phyloP scores from a whole-genome alignment of 2,329 filamentous ascomycete species.

The Fusarium sp. region DNA sequence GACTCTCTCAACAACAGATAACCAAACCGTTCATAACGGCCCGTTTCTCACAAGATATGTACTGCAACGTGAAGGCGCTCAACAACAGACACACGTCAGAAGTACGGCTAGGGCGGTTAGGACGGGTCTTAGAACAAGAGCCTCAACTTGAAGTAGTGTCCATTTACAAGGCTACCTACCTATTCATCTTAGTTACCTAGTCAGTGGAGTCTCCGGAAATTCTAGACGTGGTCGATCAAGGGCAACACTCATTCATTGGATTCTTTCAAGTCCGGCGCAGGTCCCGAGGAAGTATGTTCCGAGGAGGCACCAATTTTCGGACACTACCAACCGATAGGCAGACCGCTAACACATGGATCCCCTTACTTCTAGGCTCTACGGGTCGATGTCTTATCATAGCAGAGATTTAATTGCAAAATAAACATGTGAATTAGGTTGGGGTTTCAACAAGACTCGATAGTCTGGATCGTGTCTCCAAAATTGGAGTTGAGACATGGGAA shows the following conservation, averaged over 20 bases:
- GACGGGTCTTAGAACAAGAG: conserved; percentile 12
- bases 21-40: background rate
- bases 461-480: background rate
- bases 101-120: background rate
- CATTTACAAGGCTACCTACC: background rate
- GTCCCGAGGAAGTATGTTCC: conserved; percentile 30
- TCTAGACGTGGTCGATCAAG: background rate
- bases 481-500: conserved; percentile 20
- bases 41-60: background rate
- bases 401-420: background rate
- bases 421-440: conserved; percentile 36
- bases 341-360: background rate
- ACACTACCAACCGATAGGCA: conserved; percentile 18
- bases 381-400: background rate
- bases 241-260: background rate
- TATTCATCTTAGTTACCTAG: background rate
- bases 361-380: background rate
- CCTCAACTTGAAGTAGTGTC: conserved; percentile 15
- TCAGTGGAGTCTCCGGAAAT: background rate
- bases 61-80: conserved; percentile 1
- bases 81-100: background rate
- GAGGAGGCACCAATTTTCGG: conserved; percentile 22
- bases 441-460: conserved; percentile 27
- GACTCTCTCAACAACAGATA: conserved; percentile 22
- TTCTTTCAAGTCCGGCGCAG: conserved; percentile 15